phyloP scores from a whole-genome alignment of 352 stramenopile species.

The Pythium myriotylum region DNA sequence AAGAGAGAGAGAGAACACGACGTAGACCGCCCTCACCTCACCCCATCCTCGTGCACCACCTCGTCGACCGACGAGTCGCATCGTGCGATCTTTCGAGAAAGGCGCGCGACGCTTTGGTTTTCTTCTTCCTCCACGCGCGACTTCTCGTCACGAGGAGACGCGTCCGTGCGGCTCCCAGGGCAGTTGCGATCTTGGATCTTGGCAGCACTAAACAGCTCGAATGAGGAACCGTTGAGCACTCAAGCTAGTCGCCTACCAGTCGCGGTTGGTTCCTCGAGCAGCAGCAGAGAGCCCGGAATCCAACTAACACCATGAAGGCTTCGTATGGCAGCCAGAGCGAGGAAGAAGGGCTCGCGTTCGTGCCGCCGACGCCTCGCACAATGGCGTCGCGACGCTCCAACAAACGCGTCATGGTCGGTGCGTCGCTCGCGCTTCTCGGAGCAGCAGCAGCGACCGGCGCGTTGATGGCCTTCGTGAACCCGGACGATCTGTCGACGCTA shows the following conservation, averaged over 20 bases:
- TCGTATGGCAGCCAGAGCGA: constrained; percentile 27
- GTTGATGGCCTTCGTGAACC: constrained; percentile 6
- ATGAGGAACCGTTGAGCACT: too few species aligned
- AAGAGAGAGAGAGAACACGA: constrained; percentile 1
- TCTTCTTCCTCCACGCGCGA: too few species aligned
- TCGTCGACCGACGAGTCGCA: background rate
- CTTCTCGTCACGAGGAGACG: too few species aligned
- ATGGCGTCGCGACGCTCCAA: background rate
- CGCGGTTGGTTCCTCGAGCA: background rate
- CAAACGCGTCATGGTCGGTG: constrained; percentile 7
- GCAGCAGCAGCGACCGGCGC: constrained; percentile 11
- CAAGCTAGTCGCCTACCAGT: too few species aligned
- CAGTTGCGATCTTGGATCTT: constrained; percentile 15
- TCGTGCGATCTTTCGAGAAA: background rate
- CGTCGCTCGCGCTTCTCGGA: constrained; percentile 11
- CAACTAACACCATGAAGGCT: constrained; percentile 4
- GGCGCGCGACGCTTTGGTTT: constrained; percentile 8
- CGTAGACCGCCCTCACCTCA: background rate
- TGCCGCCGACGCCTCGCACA: constrained; percentile 5
- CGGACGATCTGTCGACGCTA: background rate
- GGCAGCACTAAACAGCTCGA: too few species aligned
- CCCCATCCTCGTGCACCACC: background rate
- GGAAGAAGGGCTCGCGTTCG: constrained; percentile 23
- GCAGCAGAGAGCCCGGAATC: too few species aligned
- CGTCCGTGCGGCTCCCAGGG: background rate